Base-by-base conservation (phyloP, 306 rosid species). In the Fragaria vesca region DNA sequence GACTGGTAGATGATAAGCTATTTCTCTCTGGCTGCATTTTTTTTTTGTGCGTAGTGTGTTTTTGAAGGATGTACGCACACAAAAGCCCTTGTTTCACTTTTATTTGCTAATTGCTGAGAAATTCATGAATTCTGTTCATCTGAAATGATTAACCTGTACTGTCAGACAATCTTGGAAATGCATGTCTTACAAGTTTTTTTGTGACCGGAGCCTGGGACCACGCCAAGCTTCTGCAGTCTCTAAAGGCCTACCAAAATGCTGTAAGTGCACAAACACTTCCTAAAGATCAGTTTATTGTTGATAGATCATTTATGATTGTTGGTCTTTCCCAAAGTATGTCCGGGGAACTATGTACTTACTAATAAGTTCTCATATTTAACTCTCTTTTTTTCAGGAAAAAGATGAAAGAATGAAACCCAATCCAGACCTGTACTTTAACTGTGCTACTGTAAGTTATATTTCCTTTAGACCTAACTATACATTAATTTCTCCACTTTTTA, bases 171-270 rank as follows among this genome's bases (percentile, higher is more conserved):
- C 97, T 95, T 76, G 96, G 98, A 82, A 93, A 95, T 82, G 98
- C 97, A 38, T 95, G 89, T 85, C 96, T 95, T 72, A 89, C 97
- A 58, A 89, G 96, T 82, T 95, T 91, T 83, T 91, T 93, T 80
- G 96, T 89, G 73, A 88, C 92, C 67, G 98, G 98, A 85, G 86
- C 97, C 79, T 95, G 93, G 93, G 93, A 95, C 88, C 97, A 95
- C 71, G 73, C 80, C 83, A 95, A 87, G 79, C 97, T 95, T 85
- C 79, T 80, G 85, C 92, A 91, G 84, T 95, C 97, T 82, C 84
- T 87, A 52, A 95, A 88, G 86, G 98, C 98, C 77, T 95, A 92
- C 87, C 98, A 95, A 85, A 95, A 92, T 83, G 96, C 98, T 69
- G 97, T 92, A 88, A 93, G 97, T 89, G 80, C 61, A 71, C 84